Evolutionary conservation across 495 filamentous ascomycete species (phyloP).

Genomic region (Tuber calosporum): DNA sequence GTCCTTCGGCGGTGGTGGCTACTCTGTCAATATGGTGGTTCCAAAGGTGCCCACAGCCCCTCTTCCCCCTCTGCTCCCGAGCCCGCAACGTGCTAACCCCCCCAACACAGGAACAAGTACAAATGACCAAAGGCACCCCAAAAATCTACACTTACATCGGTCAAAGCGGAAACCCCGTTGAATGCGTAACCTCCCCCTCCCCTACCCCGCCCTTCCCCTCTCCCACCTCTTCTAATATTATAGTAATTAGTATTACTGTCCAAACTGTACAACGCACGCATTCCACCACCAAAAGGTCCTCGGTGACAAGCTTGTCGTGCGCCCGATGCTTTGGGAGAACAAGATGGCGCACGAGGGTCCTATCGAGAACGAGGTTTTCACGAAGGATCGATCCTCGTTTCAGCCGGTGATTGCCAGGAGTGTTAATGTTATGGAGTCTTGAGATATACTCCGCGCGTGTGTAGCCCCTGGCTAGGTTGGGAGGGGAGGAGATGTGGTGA

Average conservation of each 20-base stretch:
- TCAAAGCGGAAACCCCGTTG: constrained; percentile 17
- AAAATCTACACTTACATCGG: constrained; percentile 32
- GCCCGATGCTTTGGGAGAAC: constrained; percentile 21
- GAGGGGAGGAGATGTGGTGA: neutral
- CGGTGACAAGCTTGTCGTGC: constrained; percentile 19
- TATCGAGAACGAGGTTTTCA: constrained; percentile 29
- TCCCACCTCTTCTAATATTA: neutral
- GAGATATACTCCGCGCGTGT: neutral
- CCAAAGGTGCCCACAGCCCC: constrained; percentile 12
- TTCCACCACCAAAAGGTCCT: constrained; percentile 30
- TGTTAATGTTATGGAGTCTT: constrained; percentile 19
- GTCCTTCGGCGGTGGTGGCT: constrained; percentile 30
- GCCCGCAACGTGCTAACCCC: neutral
- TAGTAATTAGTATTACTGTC: constrained; percentile 22
- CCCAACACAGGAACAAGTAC: constrained; percentile 18
- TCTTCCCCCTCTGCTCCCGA: neutral
- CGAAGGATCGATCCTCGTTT: constrained; percentile 19
- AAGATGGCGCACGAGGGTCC: constrained; percentile 10
- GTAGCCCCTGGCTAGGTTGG: neutral
- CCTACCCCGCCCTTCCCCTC: neutral
- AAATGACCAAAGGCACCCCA: constrained; percentile 26
- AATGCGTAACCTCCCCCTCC: constrained; percentile 19
- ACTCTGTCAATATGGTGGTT: constrained; percentile 32
- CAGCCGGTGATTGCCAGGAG: constrained; percentile 29
- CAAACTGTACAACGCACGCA: constrained; percentile 25